Base-by-base conservation (phyloP, 305 asterid species). In the Fraxinus albicans region DNA sequence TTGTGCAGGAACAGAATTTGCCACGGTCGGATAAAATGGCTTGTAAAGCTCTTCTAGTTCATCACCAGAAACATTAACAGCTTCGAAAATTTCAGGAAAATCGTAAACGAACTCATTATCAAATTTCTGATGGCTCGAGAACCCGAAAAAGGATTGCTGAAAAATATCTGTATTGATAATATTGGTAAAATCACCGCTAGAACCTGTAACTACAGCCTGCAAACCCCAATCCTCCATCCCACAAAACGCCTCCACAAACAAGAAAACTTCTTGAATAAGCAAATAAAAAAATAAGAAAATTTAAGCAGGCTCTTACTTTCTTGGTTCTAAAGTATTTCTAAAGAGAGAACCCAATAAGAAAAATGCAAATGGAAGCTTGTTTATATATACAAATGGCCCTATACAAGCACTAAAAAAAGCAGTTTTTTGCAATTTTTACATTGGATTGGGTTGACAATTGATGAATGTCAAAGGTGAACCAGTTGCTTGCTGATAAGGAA, bases 191-290 rank as follows among this genome's bases (percentile, higher is more conserved):
- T 85, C 92, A 23, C 86, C 87, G 77, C 90, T 86, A n/a, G 93
- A 85, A 25, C 91, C 96, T 80, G 88, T 79, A n/a, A 93, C 97
- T 55, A 93, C 88, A 27, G 94, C 97, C 77, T 93, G 94, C 82
- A 93, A 83, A 67, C 93, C 92, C 98, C 98, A 95, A 38, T 95
- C 98, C 79, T 91, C 93, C 80, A 86, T 78, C 25, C 83, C 85
- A 25, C 42, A 78, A 33, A 81, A 86, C 31, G 83, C 87, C n/a
- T 89, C 84, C 91, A 89, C 86, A 12, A 75, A 4, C 13, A 27
- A 67, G 23, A 67, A 9, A 10, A 2, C 4, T 50, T 58, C 19
- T 72, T 55, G 47, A 72, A 40, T 73, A 73, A 63, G 17, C 53
- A 69, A 76, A 82, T 58, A 17, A 27, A 42, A 10, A 33, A 40